Conservation (phyloP, 805 yeast genomes). For the Cyberlindnera suaveolens region DNA sequence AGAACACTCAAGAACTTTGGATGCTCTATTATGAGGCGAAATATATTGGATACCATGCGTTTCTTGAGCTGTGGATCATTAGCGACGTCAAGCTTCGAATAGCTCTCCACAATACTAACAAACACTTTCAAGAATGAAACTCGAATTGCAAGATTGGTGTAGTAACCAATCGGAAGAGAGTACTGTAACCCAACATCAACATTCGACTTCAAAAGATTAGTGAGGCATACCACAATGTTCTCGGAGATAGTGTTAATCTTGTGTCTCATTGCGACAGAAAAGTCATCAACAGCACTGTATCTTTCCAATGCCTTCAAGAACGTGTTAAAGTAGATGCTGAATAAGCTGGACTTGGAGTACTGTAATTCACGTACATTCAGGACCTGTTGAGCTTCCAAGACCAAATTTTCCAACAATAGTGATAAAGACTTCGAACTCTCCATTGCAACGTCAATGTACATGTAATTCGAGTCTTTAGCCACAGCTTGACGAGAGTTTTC, state of each 20-base stretch:
- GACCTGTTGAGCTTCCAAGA: slow-evolving; percentile 55
- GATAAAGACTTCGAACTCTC: slow-evolving; percentile 59
- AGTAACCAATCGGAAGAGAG: slow-evolving; percentile 75
- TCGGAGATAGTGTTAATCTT: slow-evolving; percentile 53
- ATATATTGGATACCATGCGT: slow-evolving; percentile 22
- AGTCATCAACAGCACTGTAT: slow-evolving; percentile 28
- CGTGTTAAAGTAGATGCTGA: slow-evolving; percentile 66
- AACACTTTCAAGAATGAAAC: slow-evolving; percentile 74
- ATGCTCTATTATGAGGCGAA: slow-evolving; percentile 27
- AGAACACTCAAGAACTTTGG: slow-evolving; percentile 44
- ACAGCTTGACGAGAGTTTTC: slow-evolving; percentile 1
- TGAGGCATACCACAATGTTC: slow-evolving; percentile 56
- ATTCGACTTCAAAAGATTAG: slow-evolving; percentile 66
- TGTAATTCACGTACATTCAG: slow-evolving; percentile 45
- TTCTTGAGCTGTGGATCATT: slow-evolving; percentile 23
- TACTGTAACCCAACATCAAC: slow-evolving; percentile 70
- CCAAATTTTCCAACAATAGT: slow-evolving; percentile 45
- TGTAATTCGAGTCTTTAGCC: slow-evolving; percentile 36
- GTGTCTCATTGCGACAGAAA: slow-evolving; percentile 38
- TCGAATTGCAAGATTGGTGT: slow-evolving; percentile 57
- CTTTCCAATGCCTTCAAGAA: slow-evolving; percentile 38
- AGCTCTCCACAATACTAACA: slow-evolving; percentile 48
- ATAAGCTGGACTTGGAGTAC: slow-evolving; percentile 52
- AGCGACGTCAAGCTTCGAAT: slow-evolving; percentile 15
- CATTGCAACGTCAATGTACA: slow-evolving; percentile 53